Conservation (phyloP, 2,329 filamentous ascomycete genomes). For the Dendryphion nanum region DNA sequence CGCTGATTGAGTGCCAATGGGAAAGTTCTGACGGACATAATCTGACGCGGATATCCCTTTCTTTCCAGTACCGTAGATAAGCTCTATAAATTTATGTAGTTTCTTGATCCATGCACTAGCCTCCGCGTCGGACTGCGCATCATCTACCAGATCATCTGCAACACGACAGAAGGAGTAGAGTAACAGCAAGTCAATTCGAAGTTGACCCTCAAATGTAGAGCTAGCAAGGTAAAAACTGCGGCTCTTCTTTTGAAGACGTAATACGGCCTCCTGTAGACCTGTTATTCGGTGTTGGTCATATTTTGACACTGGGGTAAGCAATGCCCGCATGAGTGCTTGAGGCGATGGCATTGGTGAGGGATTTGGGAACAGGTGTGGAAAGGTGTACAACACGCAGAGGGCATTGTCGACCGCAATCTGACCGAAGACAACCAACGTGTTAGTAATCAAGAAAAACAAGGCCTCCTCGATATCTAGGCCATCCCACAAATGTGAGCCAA, state of each 20-base stretch:
- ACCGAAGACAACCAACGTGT: slow-evolving; percentile 68
- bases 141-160: slow-evolving; percentile 71
- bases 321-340: slow-evolving; percentile 51
- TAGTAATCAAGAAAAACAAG: slow-evolving; percentile 70
- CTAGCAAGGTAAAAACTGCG: slow-evolving; percentile 73
- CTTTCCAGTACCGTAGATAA: slow-evolving; percentile 43
- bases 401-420: slow-evolving; percentile 68
- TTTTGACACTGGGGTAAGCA: slow-evolving; percentile 47
- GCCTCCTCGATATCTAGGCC: slow-evolving; percentile 72
- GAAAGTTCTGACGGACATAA: slow-evolving; percentile 53
- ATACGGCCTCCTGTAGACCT: slow-evolving; percentile 60
- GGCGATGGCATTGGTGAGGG: slow-evolving; percentile 52
- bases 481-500: slow-evolving; percentile 62
- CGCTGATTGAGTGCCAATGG: slow-evolving; percentile 52
- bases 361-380: slow-evolving; percentile 56
- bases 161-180: slow-evolving; percentile 74
- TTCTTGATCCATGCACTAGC: slow-evolving; percentile 59
- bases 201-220: slow-evolving; percentile 64
- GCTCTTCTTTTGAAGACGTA: slow-evolving; percentile 62
- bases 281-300: slow-evolving; percentile 60
- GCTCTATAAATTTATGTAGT: slow-evolving; percentile 57
- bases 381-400: slow-evolving; percentile 63
- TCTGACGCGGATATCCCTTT: background rate
- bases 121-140: slow-evolving; percentile 54
- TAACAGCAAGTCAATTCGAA: slow-evolving; percentile 67